Evolutionary conservation across 345 rosid genomes (phyloP), one percentile per base, ranked within the genome.

Genomic region (Lepidium africanum): DNA sequence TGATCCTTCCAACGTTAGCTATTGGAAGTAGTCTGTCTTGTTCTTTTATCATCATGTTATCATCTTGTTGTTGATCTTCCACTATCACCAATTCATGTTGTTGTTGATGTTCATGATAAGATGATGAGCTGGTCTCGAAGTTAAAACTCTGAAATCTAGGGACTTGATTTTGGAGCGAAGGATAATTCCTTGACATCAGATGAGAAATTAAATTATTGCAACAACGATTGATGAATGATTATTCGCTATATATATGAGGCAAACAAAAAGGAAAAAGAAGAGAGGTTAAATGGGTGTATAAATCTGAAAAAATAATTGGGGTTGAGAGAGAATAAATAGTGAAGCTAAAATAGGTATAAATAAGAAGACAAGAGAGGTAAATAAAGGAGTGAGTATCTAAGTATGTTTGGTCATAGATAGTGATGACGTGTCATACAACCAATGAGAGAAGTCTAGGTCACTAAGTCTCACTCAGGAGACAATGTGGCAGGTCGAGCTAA

Each of bases 1-100:
- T 87, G 78, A 87, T 87, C 73, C 92, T 59, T 6, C 92, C 89
- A 2, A 87, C 85, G 72, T 87, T 87, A 5, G 92, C 92, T 65
- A 87, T 84, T 1, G 92, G 92, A 57, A 87, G 87, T 72, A 87
- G 49, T 38, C 75, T 82, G 49, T 87, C 92, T 74, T 87, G 92
- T 73, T 87, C 92, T 63, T 84, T 87, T 36, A 73, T 42, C 32
- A 78, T 54, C 64, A 73, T 43, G 47, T 62, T 81, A 15, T 85
- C 89, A 11, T 85, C 82, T 32, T 50, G 12, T 46, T 68, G 19
- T 7, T 57, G 65, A 25, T 63, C 70, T n/a, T 64, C 71, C 54
- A 48, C 50, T 23, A 65, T 58, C 6, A 68, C 65, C 6, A 71
- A 45, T n/a, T 42, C 69, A 58, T 75, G 45, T 9, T 75, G 52